Evolutionary conservation across 371 early-diverging fungal species (phyloP), one percentile per base, ranked within the genome.

Genomic region (Mortierella sp.): DNA sequence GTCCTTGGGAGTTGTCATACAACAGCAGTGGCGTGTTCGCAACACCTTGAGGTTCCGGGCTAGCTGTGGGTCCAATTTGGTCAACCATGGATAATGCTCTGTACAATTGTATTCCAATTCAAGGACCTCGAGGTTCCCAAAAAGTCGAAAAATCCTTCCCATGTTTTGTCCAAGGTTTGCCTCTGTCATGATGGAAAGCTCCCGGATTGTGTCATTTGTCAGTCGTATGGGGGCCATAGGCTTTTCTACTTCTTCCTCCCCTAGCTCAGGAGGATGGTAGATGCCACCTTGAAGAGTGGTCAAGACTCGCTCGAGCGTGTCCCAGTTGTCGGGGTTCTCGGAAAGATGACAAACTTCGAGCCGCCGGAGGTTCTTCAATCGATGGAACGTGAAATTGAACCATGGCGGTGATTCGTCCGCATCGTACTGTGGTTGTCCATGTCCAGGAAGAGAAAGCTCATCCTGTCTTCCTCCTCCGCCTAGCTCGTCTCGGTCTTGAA

Each of bases 341-440:
- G 59, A 66, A 26, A 75, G 21, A 25, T 48, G 28, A 25, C 48
- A 66, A 0, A 75, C 64, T 29, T 75, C 75, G 29, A 75, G 25
- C 2, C 71, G 75, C 14, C 57, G 63, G 26, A 75, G 50, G 21
- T 60, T 62, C 9, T 66, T 62, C n/a, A 75, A 46, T 23, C 66
- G 66, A 47, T 75, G 55, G 59, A 70, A 60, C 3, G 71, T 67
- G 64, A 75, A 70, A 25, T 67, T 70, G 51, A 70, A 75, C 2
- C 67, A 67, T 19, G 59, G 53, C 18, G 23, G 21, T n/a, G 60
- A 68, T 57, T 59, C 67, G 14, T 66, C 62, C 28, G 19, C 44
- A 18, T 16, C 0, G 25, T 7, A 2, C 43, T 45, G 19, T 2
- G 7, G 25, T 21, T 37, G 37, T 37, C 37, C 37, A 37, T n/a